Evolutionary conservation across 352 stramenopile genomes (phyloP), one percentile per base, ranked within the genome.

Genomic region (Phytophthora citricola): DNA sequence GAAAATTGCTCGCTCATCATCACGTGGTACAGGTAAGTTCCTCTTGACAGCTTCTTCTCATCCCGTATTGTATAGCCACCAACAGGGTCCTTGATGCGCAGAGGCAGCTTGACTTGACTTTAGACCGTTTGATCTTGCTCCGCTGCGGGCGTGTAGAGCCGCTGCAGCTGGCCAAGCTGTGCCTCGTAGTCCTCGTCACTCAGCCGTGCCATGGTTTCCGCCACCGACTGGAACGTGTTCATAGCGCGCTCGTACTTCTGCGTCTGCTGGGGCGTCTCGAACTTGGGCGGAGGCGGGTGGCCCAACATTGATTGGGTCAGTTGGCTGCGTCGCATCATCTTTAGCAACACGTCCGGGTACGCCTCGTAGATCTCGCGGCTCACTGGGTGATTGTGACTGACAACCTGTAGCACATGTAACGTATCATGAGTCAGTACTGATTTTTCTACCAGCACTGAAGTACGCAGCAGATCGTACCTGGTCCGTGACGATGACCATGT

Each of bases 401-500:
- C 86, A 43, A 94, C 86, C 85, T 94, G 52, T 17, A 72, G 7
- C 12, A 39, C 40, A 10, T 14, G 4, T 36, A 36, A 2, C 8
- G 11, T 12, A 9, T 36, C 31, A 36, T 36, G 31, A 36, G 31
- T 36, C 31, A 36, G 1, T 36, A 32, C 29, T 32, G 29, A 32
- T 1, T n/a, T 29, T n/a, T 4, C 24, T 26, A 41, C n/a, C 14
- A 34, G 14, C 24, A 32, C 4, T 8, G 20, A 20, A 36, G 10
- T 14, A 36, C 43, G 20, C 8, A n/a, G 26, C 32, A 12, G 20
- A 43, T 2, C 69, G 40, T 71, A 91, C 85, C 84, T 94, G 86
- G 60, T 94, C 86, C 4, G 86, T 94, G 41, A 94, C 86, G 58
- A 94, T 92, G 38, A 94, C 86, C 84, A 92, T 92, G 68, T 94